phyloP scores from a whole-genome alignment of 2,329 filamentous ascomycete genomes.

The Aureobasidium vineae region DNA sequence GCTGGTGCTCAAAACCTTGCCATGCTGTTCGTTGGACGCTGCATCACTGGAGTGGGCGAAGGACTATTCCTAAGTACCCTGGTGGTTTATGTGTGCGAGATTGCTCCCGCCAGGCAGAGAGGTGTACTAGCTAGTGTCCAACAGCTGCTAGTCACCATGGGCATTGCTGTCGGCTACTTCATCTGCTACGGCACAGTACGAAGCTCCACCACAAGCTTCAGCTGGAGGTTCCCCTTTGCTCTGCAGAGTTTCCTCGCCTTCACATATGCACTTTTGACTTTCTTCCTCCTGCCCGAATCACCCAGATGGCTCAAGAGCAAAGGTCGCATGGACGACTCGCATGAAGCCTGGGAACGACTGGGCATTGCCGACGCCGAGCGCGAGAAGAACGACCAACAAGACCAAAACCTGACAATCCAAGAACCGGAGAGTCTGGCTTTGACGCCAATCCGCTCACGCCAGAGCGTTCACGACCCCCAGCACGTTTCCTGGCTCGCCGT shows the following conservation, averaged over 20 bases:
- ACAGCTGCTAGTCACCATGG: constrained; percentile 41
- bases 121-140: constrained; percentile 30
- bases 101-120: constrained; percentile 53
- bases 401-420: constrained; percentile 31
- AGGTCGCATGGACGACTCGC: constrained; percentile 50
- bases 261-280: constrained; percentile 42
- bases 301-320: constrained; percentile 58
- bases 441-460: constrained; percentile 15
- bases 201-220: constrained; percentile 48
- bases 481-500: constrained; percentile 9
- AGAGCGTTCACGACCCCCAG: neutral
- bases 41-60: constrained; percentile 55
- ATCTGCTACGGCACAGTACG: constrained; percentile 57
- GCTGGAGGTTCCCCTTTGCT: constrained; percentile 59
- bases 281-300: constrained; percentile 53
- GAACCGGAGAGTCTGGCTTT: constrained; percentile 17
- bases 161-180: constrained; percentile 59
- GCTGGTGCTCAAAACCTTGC: constrained; percentile 46
- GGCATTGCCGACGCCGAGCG: constrained; percentile 44
- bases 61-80: constrained; percentile 46
- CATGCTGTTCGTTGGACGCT: constrained; percentile 54
- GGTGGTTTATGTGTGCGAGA: constrained; percentile 56
- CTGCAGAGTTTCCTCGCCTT: constrained; percentile 48
- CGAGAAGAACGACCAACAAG: constrained; percentile 43
- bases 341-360: constrained; percentile 44